Evolutionary conservation across 129 eudicot genomes (phyloP), one percentile per base, ranked within the genome.

Genomic region (Artemisia annua): DNA sequence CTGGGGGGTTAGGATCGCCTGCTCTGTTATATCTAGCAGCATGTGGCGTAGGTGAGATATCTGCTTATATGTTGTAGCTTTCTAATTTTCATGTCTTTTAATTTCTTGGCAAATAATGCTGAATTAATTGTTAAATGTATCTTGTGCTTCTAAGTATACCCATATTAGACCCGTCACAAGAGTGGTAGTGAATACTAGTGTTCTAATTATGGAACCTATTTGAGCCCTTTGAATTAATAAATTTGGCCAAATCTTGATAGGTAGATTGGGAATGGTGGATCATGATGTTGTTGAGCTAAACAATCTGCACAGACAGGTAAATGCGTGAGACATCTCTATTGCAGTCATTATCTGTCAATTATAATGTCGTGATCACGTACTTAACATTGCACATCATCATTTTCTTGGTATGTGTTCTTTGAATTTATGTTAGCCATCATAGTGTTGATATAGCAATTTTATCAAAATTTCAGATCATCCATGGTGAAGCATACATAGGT

Each of bases 231-330:
- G 2, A 2, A 28, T 20, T 80, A 16, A 71, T 49, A 66, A 22
- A 15, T 59, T 19, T 52, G 12, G 49, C 57, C 6, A 48, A 48
- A 35, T 54, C 0, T 70, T 84, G 63, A 61, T 85, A 94, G 97
- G 97, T 32, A 87, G 80, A 22, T 56, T 94, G 63, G 99, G 99
- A 52, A 85, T 94, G 74, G 96, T 94, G 73, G 99, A 94, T 87
- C 96, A 94, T 80, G 99, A 94, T 79, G 85, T 94, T 22, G 97
- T 94, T 67, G 99, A 94, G 86, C 92, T 94, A 43, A 94, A 94
- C 81, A 94, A 94, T 85, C 80, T 94, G 70, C 99, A 94, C 78
- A 82, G 99, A 79, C 99, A 94, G 97, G 99, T 90, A 82, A 18
- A 64, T 1, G 12, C 24, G 3, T 62, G 43, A 26, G 62, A 44